Evolutionary conservation across 805 yeast species (phyloP).

Genomic region (Monosporozyma unispora): DNA sequence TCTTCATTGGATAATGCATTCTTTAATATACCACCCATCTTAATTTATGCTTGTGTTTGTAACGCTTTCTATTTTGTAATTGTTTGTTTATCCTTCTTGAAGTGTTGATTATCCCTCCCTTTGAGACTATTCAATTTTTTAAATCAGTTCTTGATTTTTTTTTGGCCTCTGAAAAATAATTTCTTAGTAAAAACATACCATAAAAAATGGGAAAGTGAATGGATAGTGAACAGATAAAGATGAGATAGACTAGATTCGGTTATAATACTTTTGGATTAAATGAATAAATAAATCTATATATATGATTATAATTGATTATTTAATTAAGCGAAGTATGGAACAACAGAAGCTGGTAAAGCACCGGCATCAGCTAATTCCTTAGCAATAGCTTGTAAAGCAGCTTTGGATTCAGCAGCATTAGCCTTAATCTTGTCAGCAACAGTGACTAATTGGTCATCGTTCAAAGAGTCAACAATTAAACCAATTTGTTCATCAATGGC

Average conservation of each 20-base stretch:
- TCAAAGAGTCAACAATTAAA: conserved; percentile 65
- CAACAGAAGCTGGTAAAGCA: conserved; percentile 41
- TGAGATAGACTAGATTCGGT: too few species aligned
- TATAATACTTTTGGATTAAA: background rate
- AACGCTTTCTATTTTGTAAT: background rate
- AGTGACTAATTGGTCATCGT: conserved; percentile 68
- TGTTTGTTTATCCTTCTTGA: background rate
- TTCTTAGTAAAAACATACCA: too few species aligned
- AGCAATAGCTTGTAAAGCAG: conserved; percentile 47
- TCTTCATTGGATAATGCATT: conserved; percentile 33
- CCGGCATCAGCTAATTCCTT: conserved; percentile 45
- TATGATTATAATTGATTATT: background rate
- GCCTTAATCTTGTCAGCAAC: conserved; percentile 59
- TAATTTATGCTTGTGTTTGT: background rate
- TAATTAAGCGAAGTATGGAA: conserved; percentile 42
- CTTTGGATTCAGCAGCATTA: conserved; percentile 49
- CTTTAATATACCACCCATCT: conserved; percentile 44
- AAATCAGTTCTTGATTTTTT: background rate
- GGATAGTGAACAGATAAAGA: too few species aligned
- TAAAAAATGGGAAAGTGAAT: too few species aligned
- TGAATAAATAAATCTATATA: background rate
- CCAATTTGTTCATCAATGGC: conserved; percentile 73
- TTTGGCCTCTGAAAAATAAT: background rate
- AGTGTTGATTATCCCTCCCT: background rate
- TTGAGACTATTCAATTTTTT: too few species aligned